phyloP scores from a whole-genome alignment of 176 grass and related monocot species.

The Avena eriantha region DNA sequence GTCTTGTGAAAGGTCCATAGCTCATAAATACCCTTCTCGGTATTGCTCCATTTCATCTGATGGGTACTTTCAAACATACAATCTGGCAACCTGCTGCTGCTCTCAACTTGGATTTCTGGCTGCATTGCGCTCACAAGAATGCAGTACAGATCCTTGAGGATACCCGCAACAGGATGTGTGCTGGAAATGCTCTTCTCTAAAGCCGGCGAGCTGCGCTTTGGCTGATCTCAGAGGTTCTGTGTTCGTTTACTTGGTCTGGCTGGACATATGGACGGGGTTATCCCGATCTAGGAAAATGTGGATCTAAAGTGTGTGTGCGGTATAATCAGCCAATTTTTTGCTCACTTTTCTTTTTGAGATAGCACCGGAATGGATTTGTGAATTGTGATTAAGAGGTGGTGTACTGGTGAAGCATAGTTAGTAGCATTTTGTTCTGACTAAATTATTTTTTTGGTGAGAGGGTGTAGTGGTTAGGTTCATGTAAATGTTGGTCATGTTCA shows the following conservation, averaged over 20 bases:
- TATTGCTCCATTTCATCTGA: neutral
- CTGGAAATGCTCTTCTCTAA: slow-evolving; percentile 39
- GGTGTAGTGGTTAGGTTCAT: slow-evolving; percentile 40
- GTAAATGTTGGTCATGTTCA: slow-evolving; percentile 43
- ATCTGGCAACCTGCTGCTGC: slow-evolving; percentile 49
- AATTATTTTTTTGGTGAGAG: slow-evolving; percentile 49
- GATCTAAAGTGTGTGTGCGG: slow-evolving; percentile 25
- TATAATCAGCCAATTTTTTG: slow-evolving; percentile 48
- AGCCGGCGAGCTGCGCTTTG: slow-evolving; percentile 23
- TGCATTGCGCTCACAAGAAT: slow-evolving; percentile 33
- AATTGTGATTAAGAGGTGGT: slow-evolving; percentile 52
- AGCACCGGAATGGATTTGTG: slow-evolving; percentile 49
- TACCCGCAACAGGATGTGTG: slow-evolving; percentile 56
- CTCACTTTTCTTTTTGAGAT: slow-evolving; percentile 29
- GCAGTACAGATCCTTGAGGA: slow-evolving; percentile 42
- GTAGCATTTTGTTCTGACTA: slow-evolving; percentile 45
- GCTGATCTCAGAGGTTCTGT: neutral
- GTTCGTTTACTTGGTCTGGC: neutral
- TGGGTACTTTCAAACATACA: slow-evolving; percentile 28
- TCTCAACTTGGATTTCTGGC: slow-evolving; percentile 50
- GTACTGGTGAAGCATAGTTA: slow-evolving; percentile 43
- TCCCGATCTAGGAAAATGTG: slow-evolving; percentile 40
- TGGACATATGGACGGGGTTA: neutral
- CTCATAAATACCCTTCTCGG: slow-evolving; percentile 37
- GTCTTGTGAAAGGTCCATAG: slow-evolving; percentile 60